Evolutionary conservation across 2,329 filamentous ascomycete genomes (phyloP), one percentile per base, ranked within the genome.

Genomic region (Zymoseptoria tritici): DNA sequence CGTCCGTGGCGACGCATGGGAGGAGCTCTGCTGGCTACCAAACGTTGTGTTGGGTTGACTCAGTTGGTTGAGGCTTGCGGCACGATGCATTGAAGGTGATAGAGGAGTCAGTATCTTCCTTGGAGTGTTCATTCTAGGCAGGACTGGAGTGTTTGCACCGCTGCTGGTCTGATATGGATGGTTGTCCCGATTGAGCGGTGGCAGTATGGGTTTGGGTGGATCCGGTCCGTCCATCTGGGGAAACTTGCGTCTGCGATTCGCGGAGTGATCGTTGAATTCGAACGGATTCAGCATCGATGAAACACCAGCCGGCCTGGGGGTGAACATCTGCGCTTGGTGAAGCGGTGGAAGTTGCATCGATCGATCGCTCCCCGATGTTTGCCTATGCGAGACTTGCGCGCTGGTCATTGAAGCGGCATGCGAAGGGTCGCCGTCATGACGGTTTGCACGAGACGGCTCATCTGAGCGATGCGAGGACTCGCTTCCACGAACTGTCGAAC

Each of bases 101-200:
- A 80, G 78, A 0, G 85, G 83, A 9, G 81, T 85, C 61, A 85
- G 68, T n/a, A 83, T 79, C 36, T 80, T 79, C 63, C 83, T 63
- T 16, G 64, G 62, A 36, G 59, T 54, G 55, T 59, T 54, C 6
- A 62, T 63, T 8, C 58, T 57, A 11, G 22, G 54, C 26, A 60
- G 64, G 9, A 56, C 59, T 22, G 60, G 36, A 21, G 59, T 49
- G 65, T 70, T 58, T 68, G 73, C 19, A 58, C 67, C 58, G 68
- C 57, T 58, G 20, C 58, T 60, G 20, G 58, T 55, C 22, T 62
- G 57, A 19, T 53, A 56, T 31, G 49, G 36, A 22, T 53, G 31
- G 36, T 51, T 57, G 22, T 64, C 26, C 51, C 52, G 60, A 11
- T 58, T 56, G 3, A 62, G 61, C 22, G 71, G 57, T 22, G 73